Conservation (phyloP, 1,284 basidiomycete species). For the Trichosporon faecale region DNA sequence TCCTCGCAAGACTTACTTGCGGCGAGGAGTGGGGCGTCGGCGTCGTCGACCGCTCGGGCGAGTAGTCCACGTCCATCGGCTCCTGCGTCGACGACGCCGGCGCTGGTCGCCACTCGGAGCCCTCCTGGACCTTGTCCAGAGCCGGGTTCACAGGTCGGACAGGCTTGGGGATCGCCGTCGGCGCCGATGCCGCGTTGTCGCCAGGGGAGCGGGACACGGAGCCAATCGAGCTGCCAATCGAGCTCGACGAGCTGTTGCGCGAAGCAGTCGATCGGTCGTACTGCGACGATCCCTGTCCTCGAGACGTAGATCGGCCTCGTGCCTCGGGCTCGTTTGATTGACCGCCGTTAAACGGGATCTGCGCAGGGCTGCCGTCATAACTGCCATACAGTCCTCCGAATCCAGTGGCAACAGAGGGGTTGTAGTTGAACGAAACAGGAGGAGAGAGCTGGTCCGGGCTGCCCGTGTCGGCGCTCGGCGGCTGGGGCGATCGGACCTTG, state of each 20-base stretch:
- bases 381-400: slow-evolving; percentile 46
- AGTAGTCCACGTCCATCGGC: slow-evolving; percentile 41
- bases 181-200: slow-evolving; percentile 12
- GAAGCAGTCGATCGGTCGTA: slow-evolving; percentile 37
- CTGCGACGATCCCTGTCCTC: slow-evolving; percentile 31
- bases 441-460: slow-evolving; percentile 30
- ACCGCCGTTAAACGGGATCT: not conserved
- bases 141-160: slow-evolving; percentile 10
- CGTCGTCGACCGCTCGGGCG: slow-evolving; percentile 45
- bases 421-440: slow-evolving; percentile 50
- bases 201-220: slow-evolving; percentile 25
- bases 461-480: slow-evolving; percentile 20
- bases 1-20: slow-evolving; percentile 42
- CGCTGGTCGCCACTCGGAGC: slow-evolving; percentile 21
- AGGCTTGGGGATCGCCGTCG: slow-evolving; percentile 7
- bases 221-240: slow-evolving; percentile 16
- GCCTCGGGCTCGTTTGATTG: slow-evolving; percentile 22
- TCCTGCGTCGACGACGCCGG: slow-evolving; percentile 15
- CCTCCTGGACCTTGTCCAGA: slow-evolving; percentile 34
- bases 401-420: slow-evolving; percentile 51
- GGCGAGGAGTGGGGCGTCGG: slow-evolving; percentile 54
- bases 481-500: slow-evolving; percentile 40
- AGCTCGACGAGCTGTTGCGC: slow-evolving; percentile 28
- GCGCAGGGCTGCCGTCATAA: slow-evolving; percentile 18
- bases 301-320: slow-evolving; percentile 38